Evolutionary conservation across 176 grass and related monocot species (phyloP), one percentile per base, ranked within the genome.

Genomic region (Zizania latifolia): DNA sequence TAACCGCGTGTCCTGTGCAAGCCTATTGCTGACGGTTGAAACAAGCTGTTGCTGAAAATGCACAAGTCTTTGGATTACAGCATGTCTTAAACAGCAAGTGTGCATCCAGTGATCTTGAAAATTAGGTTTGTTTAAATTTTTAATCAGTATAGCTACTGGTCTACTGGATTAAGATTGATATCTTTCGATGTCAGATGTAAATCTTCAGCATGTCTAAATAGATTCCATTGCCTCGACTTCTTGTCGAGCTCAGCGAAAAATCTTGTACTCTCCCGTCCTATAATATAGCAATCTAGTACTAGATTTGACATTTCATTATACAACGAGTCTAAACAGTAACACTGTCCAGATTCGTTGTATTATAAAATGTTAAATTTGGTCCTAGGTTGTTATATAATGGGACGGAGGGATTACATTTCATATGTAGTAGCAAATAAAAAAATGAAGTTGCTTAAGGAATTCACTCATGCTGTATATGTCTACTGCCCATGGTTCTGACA

Each of bases 131-230:
- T 48, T 22, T 65, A 37, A 24, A 26, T 59, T 32, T 29, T 48
- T 46, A 82, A 51, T 28, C 40, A 14, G 30, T 29, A 21, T 11
- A 34, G 1, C n/a, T n/a, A 7, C 24, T n/a, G n/a, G n/a, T n/a
- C n/a, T n/a, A 11, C 48, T 39, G 14, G 23, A 37, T 16, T 26
- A 19, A 9, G 21, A 23, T 16, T 30, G 0, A 2, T 33, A 32
- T 60, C 15, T 46, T 83, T 34, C 26, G n/a, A 74, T 55, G 27
- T 23, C 13, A 39, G 23, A 65, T 77, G 56, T 81, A 65, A 71
- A 60, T 64, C 37, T 45, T 66, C 12, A 58, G 39, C 61, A 65
- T 59, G 46, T 31, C 16, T 6, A 15, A 65, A 64, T 77, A 10
- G 71, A 35, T 63, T 71, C 30, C 15, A 35, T 69, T 0, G 4